phyloP scores from a whole-genome alignment of 306 rosid genomes.

The Dicorynia guianensis region DNA sequence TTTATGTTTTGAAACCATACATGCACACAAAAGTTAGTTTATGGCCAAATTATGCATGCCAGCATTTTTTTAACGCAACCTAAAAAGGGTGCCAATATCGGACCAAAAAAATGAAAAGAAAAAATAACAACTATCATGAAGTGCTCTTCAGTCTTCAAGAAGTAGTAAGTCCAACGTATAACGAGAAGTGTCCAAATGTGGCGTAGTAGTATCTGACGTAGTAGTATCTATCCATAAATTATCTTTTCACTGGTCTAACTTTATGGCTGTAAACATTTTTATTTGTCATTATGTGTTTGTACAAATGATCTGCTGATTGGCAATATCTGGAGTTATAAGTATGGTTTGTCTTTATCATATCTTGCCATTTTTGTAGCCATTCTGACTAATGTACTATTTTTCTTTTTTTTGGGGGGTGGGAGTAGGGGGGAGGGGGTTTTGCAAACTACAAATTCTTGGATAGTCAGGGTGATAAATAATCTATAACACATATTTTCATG shows the following conservation, averaged over 20 bases:
- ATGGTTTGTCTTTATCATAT: neutral
- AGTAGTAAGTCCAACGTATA: neutral
- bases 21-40: neutral
- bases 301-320: neutral
- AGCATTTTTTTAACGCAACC: constrained; percentile 7
- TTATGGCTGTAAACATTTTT: neutral
- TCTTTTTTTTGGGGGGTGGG: neutral
- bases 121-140: too few species aligned
- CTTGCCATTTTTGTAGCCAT: too few species aligned
- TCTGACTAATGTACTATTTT: neutral
- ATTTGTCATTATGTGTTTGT: neutral
- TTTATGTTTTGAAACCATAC: constrained; percentile 1
- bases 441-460: too few species aligned
- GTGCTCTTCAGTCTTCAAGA: neutral
- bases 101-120: too few species aligned
- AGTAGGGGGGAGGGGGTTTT: too few species aligned
- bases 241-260: neutral
- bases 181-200: neutral
- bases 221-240: neutral
- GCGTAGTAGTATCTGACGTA: neutral
- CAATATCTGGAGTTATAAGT: neutral
- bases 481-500: too few species aligned
- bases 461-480: too few species aligned
- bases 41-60: neutral
- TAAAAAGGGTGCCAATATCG: too few species aligned